Evolutionary conservation across 768 basidiomycete genomes (phyloP).

Genomic region (Steccherinum ochraceum): DNA sequence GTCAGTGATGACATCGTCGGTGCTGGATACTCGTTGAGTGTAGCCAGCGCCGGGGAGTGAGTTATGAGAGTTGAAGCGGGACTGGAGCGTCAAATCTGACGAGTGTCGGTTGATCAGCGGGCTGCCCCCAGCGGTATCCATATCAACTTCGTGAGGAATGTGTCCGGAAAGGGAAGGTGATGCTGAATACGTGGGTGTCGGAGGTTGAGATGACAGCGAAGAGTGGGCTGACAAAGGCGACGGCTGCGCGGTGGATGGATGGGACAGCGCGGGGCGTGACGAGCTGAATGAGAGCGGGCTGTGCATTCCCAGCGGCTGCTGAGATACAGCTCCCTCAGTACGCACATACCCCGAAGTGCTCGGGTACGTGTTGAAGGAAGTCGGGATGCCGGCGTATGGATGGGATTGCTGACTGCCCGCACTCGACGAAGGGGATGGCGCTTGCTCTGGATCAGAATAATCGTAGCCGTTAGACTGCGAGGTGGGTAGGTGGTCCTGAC

Average conservation of each 20-base stretch:
- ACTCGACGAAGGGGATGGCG: background rate
- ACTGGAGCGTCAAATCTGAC: background rate
- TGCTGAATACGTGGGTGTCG: background rate
- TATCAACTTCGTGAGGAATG: background rate
- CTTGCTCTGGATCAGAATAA: background rate
- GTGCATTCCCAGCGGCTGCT: background rate
- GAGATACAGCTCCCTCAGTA: background rate
- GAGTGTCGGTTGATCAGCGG: background rate
- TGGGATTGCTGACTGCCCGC: background rate
- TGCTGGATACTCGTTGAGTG: background rate
- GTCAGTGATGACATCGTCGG: background rate
- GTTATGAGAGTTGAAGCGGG: no score
- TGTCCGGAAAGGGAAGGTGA: background rate
- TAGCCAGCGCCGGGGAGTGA: background rate
- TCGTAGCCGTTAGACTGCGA: background rate
- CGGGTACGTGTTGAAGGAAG: background rate
- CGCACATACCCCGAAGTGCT: background rate
- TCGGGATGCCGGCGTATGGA: background rate
- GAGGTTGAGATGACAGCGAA: background rate
- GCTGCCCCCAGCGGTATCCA: background rate
- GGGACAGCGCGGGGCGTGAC: background rate
- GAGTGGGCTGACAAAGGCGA: background rate
- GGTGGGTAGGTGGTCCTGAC: background rate
- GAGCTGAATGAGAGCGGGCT: background rate
- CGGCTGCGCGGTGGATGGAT: background rate